A percentile compares a stretch with the other conserved stretches of the same genome.
phyloP scores from a whole-genome alignment of 164 flowering plant genomes.

The Stephania yunnanensis region DNA sequence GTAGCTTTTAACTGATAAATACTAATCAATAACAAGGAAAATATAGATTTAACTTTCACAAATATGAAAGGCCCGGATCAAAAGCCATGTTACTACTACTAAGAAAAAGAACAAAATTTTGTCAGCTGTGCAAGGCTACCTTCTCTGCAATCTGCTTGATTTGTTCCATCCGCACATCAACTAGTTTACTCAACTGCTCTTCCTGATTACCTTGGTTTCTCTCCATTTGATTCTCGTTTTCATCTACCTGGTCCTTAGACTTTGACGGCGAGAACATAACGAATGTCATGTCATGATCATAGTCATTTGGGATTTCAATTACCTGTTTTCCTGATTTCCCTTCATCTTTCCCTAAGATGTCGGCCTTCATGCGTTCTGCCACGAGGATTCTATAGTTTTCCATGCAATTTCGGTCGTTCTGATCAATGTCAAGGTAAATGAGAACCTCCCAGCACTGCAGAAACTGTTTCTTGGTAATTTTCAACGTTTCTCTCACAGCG shows the following conservation, averaged over 20 bases:
- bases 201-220: conserved; percentile 43
- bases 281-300: conserved; percentile 64
- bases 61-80: background rate
- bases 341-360: conserved; percentile 67
- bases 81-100: background rate
- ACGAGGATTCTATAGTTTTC: conserved; percentile 52
- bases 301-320: conserved; percentile 58
- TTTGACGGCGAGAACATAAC: conserved; percentile 57
- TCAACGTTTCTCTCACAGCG: conserved; percentile 51
- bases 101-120: background rate
- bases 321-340: conserved; percentile 54
- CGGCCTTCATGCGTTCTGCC: conserved; percentile 45
- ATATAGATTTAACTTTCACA: background rate
- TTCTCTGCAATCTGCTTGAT: conserved; percentile 57
- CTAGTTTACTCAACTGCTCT: conserved; percentile 63
- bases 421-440: conserved; percentile 61
- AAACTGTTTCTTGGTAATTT: conserved; percentile 87
- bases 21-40: background rate
- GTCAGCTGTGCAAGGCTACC: conserved; percentile 23
- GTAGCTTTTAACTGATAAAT: background rate
- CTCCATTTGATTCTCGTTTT: conserved; percentile 31
- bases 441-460: conserved; percentile 91
- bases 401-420: conserved; percentile 38
- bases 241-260: conserved; percentile 24
- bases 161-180: conserved; percentile 66